Conservation (phyloP, 305 asterid species). For the Caryopteris hybrid region DNA sequence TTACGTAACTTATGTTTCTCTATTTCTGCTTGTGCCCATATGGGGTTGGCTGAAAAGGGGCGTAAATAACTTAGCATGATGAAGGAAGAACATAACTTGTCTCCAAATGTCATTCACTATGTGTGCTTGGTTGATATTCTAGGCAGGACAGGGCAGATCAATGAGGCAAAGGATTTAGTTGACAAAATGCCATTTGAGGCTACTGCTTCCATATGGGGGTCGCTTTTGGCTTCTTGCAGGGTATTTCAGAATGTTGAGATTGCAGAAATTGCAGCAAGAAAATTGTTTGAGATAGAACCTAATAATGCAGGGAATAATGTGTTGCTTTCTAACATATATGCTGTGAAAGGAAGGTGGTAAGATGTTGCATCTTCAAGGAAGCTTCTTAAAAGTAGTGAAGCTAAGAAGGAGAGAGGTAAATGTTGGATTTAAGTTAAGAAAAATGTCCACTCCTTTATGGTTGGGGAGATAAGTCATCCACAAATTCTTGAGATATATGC, state of each 20-base stretch:
- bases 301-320: slow-evolving; percentile 76
- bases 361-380: slow-evolving; percentile 69
- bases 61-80: slow-evolving; percentile 56
- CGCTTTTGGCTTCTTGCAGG: slow-evolving; percentile 72
- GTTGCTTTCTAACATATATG: slow-evolving; percentile 69
- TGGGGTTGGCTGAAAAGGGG: slow-evolving; percentile 73
- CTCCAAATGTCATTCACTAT: slow-evolving; percentile 56
- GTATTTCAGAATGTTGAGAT: slow-evolving; percentile 56
- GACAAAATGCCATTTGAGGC: slow-evolving; percentile 67
- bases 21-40: slow-evolving; percentile 80
- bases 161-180: slow-evolving; percentile 61
- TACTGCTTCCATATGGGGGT: slow-evolving; percentile 88
- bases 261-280: slow-evolving; percentile 66
- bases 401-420: slow-evolving; percentile 71
- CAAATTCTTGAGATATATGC: slow-evolving; percentile 49
- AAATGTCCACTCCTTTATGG: slow-evolving; percentile 69
- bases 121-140: slow-evolving; percentile 80
- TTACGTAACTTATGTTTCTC: slow-evolving; percentile 55
- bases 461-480: slow-evolving; percentile 64
- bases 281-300: slow-evolving; percentile 71
- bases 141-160: slow-evolving; percentile 57
- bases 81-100: slow-evolving; percentile 45
- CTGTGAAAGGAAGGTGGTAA: slow-evolving; percentile 63
- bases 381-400: slow-evolving; percentile 55
- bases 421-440: slow-evolving; percentile 79